Conservation (phyloP, 2,329 filamentous ascomycete genomes). For the Atkinsonella texensis region DNA sequence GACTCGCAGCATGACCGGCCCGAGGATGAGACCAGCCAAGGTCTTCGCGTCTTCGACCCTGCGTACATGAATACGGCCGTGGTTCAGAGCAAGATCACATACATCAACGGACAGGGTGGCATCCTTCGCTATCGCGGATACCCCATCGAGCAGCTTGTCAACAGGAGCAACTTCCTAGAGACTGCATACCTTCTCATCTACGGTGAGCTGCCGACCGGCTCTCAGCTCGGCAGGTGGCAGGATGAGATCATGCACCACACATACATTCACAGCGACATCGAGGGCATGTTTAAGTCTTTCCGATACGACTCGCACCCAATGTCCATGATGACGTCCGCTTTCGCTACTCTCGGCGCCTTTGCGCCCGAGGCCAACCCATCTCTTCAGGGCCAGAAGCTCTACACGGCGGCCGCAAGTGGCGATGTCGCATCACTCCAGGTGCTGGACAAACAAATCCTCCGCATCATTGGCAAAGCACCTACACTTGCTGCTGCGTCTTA, state of each 20-base stretch:
- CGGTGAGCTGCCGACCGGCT: slow-evolving; percentile 32
- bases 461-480: slow-evolving; percentile 39
- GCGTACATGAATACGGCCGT: slow-evolving; percentile 42
- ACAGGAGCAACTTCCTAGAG: slow-evolving; percentile 37
- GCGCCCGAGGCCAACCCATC: slow-evolving; percentile 38
- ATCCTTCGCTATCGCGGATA: slow-evolving; percentile 40
- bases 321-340: slow-evolving; percentile 38
- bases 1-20: slow-evolving; percentile 20
- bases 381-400: slow-evolving; percentile 36
- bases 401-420: slow-evolving; percentile 31
- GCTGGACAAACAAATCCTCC: slow-evolving; percentile 40
- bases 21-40: slow-evolving; percentile 35
- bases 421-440: slow-evolving; percentile 28
- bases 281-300: slow-evolving; percentile 38
- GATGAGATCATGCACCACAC: slow-evolving; percentile 40
- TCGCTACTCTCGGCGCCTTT: slow-evolving; percentile 36
- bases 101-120: slow-evolving; percentile 40
- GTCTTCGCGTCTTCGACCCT: slow-evolving; percentile 38
- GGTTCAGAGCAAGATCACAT: slow-evolving; percentile 36
- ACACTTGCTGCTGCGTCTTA: slow-evolving; percentile 38
- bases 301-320: slow-evolving; percentile 40
- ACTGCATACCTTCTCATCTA: slow-evolving; percentile 38
- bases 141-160: slow-evolving; percentile 37
- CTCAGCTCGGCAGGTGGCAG: slow-evolving; percentile 30
- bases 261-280: slow-evolving; percentile 35